Evolutionary conservation across 495 filamentous ascomycete genomes (phyloP), one percentile per base, ranked within the genome.

Genomic region (Daldinia concentrica): DNA sequence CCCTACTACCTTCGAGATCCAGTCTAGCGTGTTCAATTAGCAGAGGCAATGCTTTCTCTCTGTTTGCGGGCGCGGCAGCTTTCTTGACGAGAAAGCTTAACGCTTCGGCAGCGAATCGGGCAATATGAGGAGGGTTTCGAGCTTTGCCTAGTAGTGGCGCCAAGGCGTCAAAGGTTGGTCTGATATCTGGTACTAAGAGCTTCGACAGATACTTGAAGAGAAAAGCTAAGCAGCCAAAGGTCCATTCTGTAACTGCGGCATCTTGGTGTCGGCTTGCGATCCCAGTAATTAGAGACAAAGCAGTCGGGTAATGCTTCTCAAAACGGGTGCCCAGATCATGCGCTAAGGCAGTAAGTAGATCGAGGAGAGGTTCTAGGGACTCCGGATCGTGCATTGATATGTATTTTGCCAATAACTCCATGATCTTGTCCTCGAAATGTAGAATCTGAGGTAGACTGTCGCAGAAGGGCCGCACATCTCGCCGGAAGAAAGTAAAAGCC

Each of bases 201-300:
- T 92, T 87, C 3, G 93, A 95, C 19, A 99, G 87, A 73, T 97
- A 98, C 76, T 98, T 99, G 86, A 98, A 96, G 17, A 97, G 87
- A 87, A 96, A 98, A 68, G 95, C 93, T 14, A 99, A 85, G 73
- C 93, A 94, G 51, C 88, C 93, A 77, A 99, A 98, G 62, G 93
- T 94, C 96, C 95, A 98, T 82, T 99, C 94, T 37, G 96, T 90
- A 15, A 93, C 92, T 69, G 95, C 93, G 32, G 92, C 86, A 62
- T 85, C 83, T 70, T 84, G 82, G 2, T 81, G 77, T 56, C 78
- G 78, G 58, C 78, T 80, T 6, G 84, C 85, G 59, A 87, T 79
- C 24, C 77, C 79, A 32, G 86, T 81, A 61, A 98, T 87, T 59
- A 95, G 78, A 11, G 83, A 84, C 43, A 98, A 87, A 4, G 90